Evolutionary conservation across 192 early-diverging fungal genomes (phyloP), one percentile per base, ranked within the genome.

Genomic region (Coemansia sp.): DNA sequence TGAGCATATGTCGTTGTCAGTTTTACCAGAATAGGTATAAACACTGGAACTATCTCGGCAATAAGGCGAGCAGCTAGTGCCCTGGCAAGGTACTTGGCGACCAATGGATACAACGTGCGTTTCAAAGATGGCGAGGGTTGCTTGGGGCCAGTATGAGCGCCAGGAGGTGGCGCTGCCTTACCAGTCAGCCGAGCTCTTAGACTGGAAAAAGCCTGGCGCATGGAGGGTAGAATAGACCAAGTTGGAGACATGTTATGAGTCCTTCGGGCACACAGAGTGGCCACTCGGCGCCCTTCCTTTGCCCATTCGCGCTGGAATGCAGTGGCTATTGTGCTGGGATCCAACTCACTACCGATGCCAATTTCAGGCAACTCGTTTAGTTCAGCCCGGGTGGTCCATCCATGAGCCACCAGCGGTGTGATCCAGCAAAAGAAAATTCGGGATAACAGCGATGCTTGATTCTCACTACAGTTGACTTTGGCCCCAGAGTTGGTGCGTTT

Each of bases 391-490:
- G 66, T 67, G 15, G 12, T 63, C 73, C 75, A 78, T n/a, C 80
- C 80, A 49, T 78, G 64, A 15, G n/a, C 36, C 38, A 83, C 65
- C 7, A 83, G 64, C 0, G 80, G 80, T 8, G 80, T 83, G 15
- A 83, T 64, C 80, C 80, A 83, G 49, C 72, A 69, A 29, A 83
- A 83, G 27, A 83, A 74, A 27, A 69, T 12, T 16, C 80, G 75
- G n/a, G 80, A 78, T 5, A 83, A 13, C 47, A 71, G 53, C 7
- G 80, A 83, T 3, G 80, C 80, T 0, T 52, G 41, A 67, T 69
- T 60, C 27, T 83, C 75, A n/a, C 31, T 39, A 50, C 80, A 78
- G 5, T 62, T 18, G 15, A 69, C 27, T 62, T 66, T 69, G 16
- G 38, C 67, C 9, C 34, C 38, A 24, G 34, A 24, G 36, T 24